Evolutionary conservation across 306 rosid genomes (phyloP), one percentile per base, ranked within the genome.

Genomic region (Amphicarpaea edgeworthii): DNA sequence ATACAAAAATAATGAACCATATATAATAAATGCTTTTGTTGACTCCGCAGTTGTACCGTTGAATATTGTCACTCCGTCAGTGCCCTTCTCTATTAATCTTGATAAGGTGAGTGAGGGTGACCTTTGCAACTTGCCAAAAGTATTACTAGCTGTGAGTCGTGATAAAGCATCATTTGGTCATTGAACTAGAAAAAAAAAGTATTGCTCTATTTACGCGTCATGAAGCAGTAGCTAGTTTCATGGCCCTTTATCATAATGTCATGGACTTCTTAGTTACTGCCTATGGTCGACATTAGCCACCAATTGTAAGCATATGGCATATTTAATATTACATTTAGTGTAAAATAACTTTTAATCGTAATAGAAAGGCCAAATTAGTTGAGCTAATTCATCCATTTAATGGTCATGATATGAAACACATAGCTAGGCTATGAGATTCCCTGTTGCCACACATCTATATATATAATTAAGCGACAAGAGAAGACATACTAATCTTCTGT

Each of bases 351-450:
- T 50, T 2, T 57, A 34, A 45, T 61, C 23, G 23, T 12, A 76
- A 43, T 34, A 20, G 19, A 58, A 72, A 43, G 58, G 74, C 5
- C 23, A 57, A 45, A 81, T 73, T 81, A 73, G 85, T 72, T 80
- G 77, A 84, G 55, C 83, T 77, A 84, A 68, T 34, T 43, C 68
- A 20, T 9, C 73, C 68, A 57, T 76, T 77, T 80, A n/a, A n/a
- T n/a, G 72, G 73, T 50, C 49, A 66, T 76, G 32, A 71, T 84
- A 66, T 60, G 68, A 73, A 15, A 68, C 1, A 5, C 11, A 40
- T 6, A n/a, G n/a, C n/a, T n/a, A 58, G 46, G 50, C 71, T 45
- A 76, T 71, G 58, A 49, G 34, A 57, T 73, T 47, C 49, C 9
- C 15, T 68, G 43, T 65, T 70, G 50, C 69, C 60, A 34, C 60